Evolutionary conservation across 768 basidiomycete genomes (phyloP), one percentile per base, ranked within the genome.

Genomic region (Boletellus ananiceps): DNA sequence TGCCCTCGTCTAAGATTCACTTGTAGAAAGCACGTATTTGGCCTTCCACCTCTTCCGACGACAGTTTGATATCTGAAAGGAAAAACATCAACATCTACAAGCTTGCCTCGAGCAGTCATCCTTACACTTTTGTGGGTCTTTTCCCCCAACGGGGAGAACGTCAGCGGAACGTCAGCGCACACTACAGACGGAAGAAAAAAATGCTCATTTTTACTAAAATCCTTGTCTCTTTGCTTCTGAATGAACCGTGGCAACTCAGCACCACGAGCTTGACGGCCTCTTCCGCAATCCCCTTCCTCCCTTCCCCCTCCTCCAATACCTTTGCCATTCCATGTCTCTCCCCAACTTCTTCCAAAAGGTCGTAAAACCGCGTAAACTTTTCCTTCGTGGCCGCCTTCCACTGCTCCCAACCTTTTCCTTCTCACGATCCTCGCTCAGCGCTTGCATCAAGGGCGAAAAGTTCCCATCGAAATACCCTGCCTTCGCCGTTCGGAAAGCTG

Each of bases 391-490:
- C 81, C 3, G 77, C 74, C 66, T 80, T 81, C 65, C 67, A 25
- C 61, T 67, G n/a, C 66, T 67, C 23, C 75, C 75, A 7, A 65
- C 70, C 57, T 79, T 78, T 58, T 77, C 77, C 56, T 54, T 69
- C 54, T 61, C 65, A 19, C 63, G 59, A 69, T 81, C 70, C 70
- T 79, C 62, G 67, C 74, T 67, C 47, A 81, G 67, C 16, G 76
- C 57, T 49, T 87, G 84, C 72, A 92, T 81, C 43, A 92, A 69
- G 11, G 86, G 84, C 7, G 83, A 81, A 64, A 86, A 90, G 67
- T 89, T 92, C 19, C 84, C 74, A 53, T 91, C 89, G 51, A 89
- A 89, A 66, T 93, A 93, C 4, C 75, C 84, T 8, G 88, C 86
- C 65, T 90, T 90, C 37, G 89, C 84, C 0, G 82, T 89, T 33